Base-by-base conservation (phyloP, 2,329 filamentous ascomycete species). In the Clarireedia monteithiana region DNA sequence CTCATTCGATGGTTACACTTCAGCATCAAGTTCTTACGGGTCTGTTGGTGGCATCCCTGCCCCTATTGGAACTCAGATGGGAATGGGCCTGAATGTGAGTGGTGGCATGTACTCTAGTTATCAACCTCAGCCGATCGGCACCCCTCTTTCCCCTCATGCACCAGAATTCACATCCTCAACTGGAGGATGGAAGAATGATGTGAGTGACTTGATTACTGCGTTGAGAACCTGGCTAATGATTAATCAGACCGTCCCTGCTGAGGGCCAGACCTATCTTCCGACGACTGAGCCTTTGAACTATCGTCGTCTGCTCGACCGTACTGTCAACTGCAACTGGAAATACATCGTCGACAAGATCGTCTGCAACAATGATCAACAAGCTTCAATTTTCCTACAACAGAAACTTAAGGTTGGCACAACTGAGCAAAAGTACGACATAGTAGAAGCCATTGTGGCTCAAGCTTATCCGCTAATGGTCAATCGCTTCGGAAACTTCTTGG, bases 301-400 rank as follows among this genome's bases (percentile, higher is more conserved):
- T 68, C 91, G 94, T 59, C 91, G 91, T 55, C 81, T 99, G 40
- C 83, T 97, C 48, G 94, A 99, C 68, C 91, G 91, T 68, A 96
- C 92, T 69, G 90, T 95, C 72, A 95, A 89, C 67, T 97, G 92
- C 74, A 95, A 99, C 75, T 99, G 92, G 94, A 95, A 94, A 74
- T 96, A 96, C 70, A 96, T 99, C 65, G 94, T 99, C 55, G 92
- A 99, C 76, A 97, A 97, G 78, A 99, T 99, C 69, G 91, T 99
- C 63, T 95, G 90, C 81, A 96, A 91, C 75, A 97, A 99, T 71
- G 94, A 99, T 69, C 94, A 99, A 72, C 94, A 99, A 73, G 94
- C 95, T 9, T 99, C 94, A 2, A 97, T 99, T 67, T 99, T 99
- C 73, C 78, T 99, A 46, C 94, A 99, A 71, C 94, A 99, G 74